Base-by-base conservation (phyloP, 306 rosid species). In the Rosa rugosa region DNA sequence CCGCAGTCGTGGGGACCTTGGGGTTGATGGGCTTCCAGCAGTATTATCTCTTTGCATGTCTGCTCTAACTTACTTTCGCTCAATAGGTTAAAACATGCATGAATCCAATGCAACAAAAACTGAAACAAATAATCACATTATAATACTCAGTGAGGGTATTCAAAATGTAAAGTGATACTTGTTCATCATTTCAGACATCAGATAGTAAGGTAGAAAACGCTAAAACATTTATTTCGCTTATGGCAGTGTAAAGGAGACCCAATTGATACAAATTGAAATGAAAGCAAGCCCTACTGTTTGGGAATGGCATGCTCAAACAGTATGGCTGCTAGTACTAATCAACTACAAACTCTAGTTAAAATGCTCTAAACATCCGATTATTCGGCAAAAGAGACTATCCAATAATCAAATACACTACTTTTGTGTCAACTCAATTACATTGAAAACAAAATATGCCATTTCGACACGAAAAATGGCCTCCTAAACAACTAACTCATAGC, bases 21-120 rank as follows among this genome's bases (percentile, higher is more conserved):
- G 76, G 56, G 79, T 64, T 69, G 88, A 68, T 9, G 89, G 75
- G 38, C 70, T 22, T 75, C 78, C 77, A 6, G 81, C 51, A 81
- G 77, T 75, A 74, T 77, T 79, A 78, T 90, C 96, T 68, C 77
- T 89, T 67, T 91, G 91, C 97, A 92, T 92, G 50, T 73, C 83
- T 86, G 78, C 83, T 80, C 76, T 75, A 60, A 59, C 66, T 73
- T 85, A 67, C 76, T 72, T 79, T 75, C 73, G 72, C 79, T 85
- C 69, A 57, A 72, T 70, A 56, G 77, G 63, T 80, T 77, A 80
- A 82, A 72, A 77, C 82, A 83, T 65, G 72, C 46, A 63, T 59
- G 46, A 63, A 76, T 83, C 79, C 70, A 69, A 50, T 49, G 87
- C 82, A 76, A 40, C 46, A 79, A 80, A 56, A 73, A 79, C 93